phyloP scores from a whole-genome alignment of 768 basidiomycete species.

The Tubosaeta sp. region DNA sequence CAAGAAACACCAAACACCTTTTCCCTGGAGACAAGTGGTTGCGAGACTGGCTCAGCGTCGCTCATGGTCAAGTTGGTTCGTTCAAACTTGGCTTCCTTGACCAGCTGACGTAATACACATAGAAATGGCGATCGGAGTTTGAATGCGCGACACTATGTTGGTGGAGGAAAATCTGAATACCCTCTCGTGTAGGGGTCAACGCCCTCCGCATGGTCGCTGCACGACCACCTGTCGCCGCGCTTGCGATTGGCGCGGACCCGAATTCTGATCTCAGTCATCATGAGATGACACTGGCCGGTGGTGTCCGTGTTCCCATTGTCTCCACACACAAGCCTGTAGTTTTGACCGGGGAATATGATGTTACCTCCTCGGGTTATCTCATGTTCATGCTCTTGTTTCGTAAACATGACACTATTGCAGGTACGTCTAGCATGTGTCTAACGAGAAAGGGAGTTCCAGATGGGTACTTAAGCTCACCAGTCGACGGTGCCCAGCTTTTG shows the following conservation, averaged over 20 bases:
- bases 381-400: not conserved
- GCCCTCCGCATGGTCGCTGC: not conserved
- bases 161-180: not conserved
- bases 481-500: too few relatives aligned
- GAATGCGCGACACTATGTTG: not conserved
- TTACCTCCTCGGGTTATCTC: not conserved
- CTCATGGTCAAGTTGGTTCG: slow-evolving; percentile 15
- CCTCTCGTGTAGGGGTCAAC: not conserved
- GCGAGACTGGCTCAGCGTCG: slow-evolving; percentile 40
- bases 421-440: not conserved
- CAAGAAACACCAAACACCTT: slow-evolving; percentile 36
- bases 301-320: not conserved
- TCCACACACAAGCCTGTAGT: not conserved
- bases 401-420: not conserved
- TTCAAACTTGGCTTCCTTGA: not conserved
- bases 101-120: not conserved
- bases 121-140: not conserved
- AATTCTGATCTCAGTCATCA: not conserved
- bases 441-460: not conserved
- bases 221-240: not conserved
- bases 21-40: slow-evolving; percentile 49
- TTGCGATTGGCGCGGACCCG: not conserved
- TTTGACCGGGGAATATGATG: not conserved
- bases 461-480: not conserved
- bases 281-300: not conserved